A percentile compares a stretch with the other conserved stretches of the same genome.
Evolutionary conservation across 306 rosid genomes (phyloP).

Genomic region (Delonix regia): DNA sequence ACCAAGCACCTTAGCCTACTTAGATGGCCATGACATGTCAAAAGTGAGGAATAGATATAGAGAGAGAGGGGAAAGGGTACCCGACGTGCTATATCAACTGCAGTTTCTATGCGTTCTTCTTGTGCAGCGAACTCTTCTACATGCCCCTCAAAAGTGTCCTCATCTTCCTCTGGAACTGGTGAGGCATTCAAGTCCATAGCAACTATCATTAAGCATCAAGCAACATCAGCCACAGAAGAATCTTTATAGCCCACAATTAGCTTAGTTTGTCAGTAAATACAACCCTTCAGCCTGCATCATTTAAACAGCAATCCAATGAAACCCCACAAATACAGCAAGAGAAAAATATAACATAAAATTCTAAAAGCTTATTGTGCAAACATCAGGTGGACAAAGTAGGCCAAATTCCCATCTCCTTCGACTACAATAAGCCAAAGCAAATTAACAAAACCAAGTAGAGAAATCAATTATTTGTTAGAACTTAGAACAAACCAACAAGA

Average conservation of each 20-base stretch:
- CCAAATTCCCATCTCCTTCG: background rate
- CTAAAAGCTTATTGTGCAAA: slow-evolving; percentile 7
- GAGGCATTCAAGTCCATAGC: slow-evolving; percentile 99
- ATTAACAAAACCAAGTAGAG: background rate
- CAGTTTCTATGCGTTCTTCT: slow-evolving; percentile 79
- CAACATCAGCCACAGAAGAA: slow-evolving; percentile 51
- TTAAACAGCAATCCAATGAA: slow-evolving; percentile 26
- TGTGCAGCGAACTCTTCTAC: slow-evolving; percentile 59
- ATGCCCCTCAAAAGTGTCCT: slow-evolving; percentile 71
- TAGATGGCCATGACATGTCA: background rate
- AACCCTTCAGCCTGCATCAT: slow-evolving; percentile 41
- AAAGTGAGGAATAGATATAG: background rate
- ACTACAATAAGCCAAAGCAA: background rate
- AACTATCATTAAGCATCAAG: slow-evolving; percentile 76
- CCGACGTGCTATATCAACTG: slow-evolving; percentile 88
- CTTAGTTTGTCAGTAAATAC: slow-evolving; percentile 8
- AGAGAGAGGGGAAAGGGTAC: slow-evolving; percentile 44
- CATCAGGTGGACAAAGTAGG: background rate
- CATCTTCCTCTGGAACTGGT: slow-evolving; percentile 95
- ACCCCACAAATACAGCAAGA: background rate
- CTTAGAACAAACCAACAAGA: background rate
- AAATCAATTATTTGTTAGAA: background rate
- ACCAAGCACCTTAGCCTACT: slow-evolving; percentile 19
- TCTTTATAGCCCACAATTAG: slow-evolving; percentile 27
- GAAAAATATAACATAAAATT: background rate